These are phyloP conservation scores for Dimargaris cristalligena DNA, from an alignment of 192 early-diverging fungal species.

Conservation along the genomic window DNA sequence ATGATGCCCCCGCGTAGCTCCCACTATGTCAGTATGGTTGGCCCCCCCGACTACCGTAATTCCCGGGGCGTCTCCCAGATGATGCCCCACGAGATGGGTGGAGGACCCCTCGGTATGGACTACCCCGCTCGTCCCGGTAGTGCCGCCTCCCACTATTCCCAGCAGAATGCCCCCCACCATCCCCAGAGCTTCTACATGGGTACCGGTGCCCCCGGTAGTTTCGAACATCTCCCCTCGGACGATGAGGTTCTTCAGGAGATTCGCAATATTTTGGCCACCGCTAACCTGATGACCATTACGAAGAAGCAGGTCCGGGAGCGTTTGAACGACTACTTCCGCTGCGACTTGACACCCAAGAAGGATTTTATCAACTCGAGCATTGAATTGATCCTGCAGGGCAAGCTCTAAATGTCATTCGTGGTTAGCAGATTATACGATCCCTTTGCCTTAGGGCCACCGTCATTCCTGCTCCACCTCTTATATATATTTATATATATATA, in stretches of 20 bases:
- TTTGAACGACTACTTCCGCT: conserved; percentile 41
- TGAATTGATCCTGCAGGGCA: conserved; percentile 19
- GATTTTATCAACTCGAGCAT: conserved; percentile 58
- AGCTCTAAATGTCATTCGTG: neutral
- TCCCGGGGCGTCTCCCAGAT: conserved; percentile 4
- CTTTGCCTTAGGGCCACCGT: no score
- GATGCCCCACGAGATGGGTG: neutral
- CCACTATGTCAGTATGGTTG: conserved; percentile 2
- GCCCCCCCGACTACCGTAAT: neutral
- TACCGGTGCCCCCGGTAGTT: neutral
- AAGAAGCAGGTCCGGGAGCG: conserved; percentile 69
- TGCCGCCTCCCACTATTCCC: neutral
- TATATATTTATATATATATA: no score
- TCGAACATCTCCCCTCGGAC: conserved; percentile 36
- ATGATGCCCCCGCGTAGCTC: neutral
- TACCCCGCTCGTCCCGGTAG: neutral
- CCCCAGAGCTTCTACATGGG: conserved; percentile 1
- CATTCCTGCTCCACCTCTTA: no score
- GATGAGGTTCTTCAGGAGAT: conserved; percentile 59
- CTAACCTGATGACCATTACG: conserved; percentile 56
- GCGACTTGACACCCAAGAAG: conserved; percentile 42
- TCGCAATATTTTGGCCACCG: conserved; percentile 43
- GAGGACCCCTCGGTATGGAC: neutral
- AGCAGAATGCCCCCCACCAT: neutral
- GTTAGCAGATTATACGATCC: neutral